phyloP scores from a whole-genome alignment of 1,284 basidiomycete species.

The Singerocomus inundabilis region DNA sequence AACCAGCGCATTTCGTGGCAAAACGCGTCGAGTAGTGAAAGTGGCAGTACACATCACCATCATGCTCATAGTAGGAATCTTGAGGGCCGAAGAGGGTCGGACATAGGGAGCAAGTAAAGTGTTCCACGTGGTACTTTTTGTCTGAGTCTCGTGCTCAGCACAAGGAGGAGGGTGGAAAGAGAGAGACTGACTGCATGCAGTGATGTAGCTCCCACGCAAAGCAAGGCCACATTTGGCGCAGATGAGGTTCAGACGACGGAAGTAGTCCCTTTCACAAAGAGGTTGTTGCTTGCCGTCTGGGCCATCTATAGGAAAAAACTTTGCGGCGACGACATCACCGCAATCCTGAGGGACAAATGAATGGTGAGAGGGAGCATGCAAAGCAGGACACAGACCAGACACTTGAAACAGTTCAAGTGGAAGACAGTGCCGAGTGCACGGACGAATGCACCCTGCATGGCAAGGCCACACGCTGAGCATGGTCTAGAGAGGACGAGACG shows the following conservation, averaged over 20 bases:
- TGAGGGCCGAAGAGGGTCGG: conserved; percentile 95
- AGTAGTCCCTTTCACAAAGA: conserved; percentile 98
- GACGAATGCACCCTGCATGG: conserved; percentile 94
- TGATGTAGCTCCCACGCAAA: conserved; percentile 96
- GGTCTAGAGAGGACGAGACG: conserved; percentile 40
- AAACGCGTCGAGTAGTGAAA: conserved; percentile 99
- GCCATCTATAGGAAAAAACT: conserved; percentile 98
- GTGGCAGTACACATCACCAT: conserved; percentile 93
- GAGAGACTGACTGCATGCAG: conserved; percentile 86
- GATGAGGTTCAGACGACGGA: conserved; percentile 92
- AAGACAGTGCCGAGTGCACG: conserved; percentile 93
- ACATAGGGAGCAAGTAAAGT: conserved; percentile 98
- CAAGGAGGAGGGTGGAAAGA: conserved; percentile 1
- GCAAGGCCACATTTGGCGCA: conserved; percentile 96
- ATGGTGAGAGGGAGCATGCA: neutral
- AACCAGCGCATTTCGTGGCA: conserved; percentile 97
- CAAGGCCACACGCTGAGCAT: conserved; percentile 71
- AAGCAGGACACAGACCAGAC: conserved; percentile 64
- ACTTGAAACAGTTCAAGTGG: conserved; percentile 96
- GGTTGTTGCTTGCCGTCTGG: conserved; percentile 84
- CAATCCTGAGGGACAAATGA: conserved; percentile 71
- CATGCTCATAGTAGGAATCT: conserved; percentile 99
- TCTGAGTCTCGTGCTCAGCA: conserved; percentile 48
- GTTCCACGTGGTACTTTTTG: conserved; percentile 99
- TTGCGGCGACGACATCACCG: conserved; percentile 92